Conservation (phyloP, 345 rosid species). For the Lumnitzera littorea region DNA sequence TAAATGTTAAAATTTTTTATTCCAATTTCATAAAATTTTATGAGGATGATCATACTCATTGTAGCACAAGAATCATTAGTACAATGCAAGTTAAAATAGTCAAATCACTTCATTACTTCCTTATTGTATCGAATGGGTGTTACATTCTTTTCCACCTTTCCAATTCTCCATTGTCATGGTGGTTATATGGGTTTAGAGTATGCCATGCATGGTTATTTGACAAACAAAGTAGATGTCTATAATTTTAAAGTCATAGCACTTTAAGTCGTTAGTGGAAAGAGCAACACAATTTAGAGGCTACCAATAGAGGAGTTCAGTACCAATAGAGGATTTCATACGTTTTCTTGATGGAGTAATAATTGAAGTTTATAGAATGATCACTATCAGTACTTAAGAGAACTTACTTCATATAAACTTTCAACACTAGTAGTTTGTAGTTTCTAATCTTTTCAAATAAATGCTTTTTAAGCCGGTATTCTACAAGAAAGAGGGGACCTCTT, state of each 20-base stretch:
- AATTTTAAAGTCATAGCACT: constrained; percentile 47
- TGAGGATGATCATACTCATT: constrained; percentile 79
- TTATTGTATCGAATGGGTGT: too few relatives aligned
- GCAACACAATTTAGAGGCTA: constrained; percentile 58
- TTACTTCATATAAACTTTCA: too few relatives aligned
- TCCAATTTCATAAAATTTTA: constrained; percentile 82
- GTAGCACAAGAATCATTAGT: constrained; percentile 81
- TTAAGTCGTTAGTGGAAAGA: constrained; percentile 57
- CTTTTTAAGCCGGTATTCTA: constrained; percentile 53
- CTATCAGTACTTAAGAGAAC: too few relatives aligned
- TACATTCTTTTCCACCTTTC: neutral
- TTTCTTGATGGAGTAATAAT: constrained; percentile 73
- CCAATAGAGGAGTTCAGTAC: constrained; percentile 48
- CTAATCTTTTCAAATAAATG: too few relatives aligned
- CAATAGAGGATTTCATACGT: constrained; percentile 22
- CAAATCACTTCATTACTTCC: too few relatives aligned
- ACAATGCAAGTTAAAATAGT: constrained; percentile 47
- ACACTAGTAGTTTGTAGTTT: too few relatives aligned
- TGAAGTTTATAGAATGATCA: too few relatives aligned
- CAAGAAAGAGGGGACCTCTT: constrained; percentile 61
- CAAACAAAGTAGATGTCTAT: constrained; percentile 51
- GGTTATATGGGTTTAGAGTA: constrained; percentile 72
- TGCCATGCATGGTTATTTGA: constrained; percentile 80
- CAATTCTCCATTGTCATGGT: constrained; percentile 20
- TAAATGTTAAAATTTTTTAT: constrained; percentile 80